Evolutionary conservation across 1,284 basidiomycete genomes (phyloP).

Genomic region (Trametes sp.): DNA sequence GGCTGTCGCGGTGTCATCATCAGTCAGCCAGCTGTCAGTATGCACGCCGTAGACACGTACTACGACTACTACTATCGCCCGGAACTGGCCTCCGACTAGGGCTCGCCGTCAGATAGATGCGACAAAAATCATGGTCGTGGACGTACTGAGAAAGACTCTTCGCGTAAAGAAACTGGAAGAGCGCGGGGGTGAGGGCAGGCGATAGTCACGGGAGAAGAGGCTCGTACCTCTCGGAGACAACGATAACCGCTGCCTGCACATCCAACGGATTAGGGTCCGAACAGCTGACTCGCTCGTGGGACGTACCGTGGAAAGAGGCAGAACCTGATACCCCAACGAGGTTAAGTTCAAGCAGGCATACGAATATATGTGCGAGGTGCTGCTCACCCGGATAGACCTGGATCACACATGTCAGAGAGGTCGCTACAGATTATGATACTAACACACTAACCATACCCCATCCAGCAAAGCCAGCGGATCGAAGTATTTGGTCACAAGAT

Average conservation of each 20-base stretch:
- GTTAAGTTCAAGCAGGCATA: not conserved
- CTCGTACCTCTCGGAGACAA: conserved; percentile 1
- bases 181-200: too few species aligned
- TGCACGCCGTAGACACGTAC: not conserved
- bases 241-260: not conserved
- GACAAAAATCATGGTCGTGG: not conserved
- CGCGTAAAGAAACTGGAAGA: conserved; percentile 15
- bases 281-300: not conserved
- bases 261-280: not conserved
- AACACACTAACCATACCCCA: conserved; percentile 21
- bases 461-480: conserved; percentile 7
- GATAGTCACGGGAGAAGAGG: too few species aligned
- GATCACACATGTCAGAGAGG: not conserved
- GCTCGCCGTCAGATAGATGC: not conserved
- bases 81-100: conserved; percentile 6
- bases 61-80: conserved; percentile 4
- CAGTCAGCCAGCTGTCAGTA: not conserved
- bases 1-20: not conserved
- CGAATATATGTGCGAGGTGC: not conserved
- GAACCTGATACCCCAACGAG: not conserved
- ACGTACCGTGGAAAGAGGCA: conserved; percentile 5
- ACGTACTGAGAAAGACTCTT: conserved; percentile 18
- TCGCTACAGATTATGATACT: not conserved
- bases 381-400: conserved; percentile 11
- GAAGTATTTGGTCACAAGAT: conserved; percentile 26